A percentile compares a stretch with the other conserved stretches of the same genome.
These are phyloP conservation scores for Russula sp. DNA, from an alignment of 768 basidiomycete genomes.

Conservation along the genomic window DNA sequence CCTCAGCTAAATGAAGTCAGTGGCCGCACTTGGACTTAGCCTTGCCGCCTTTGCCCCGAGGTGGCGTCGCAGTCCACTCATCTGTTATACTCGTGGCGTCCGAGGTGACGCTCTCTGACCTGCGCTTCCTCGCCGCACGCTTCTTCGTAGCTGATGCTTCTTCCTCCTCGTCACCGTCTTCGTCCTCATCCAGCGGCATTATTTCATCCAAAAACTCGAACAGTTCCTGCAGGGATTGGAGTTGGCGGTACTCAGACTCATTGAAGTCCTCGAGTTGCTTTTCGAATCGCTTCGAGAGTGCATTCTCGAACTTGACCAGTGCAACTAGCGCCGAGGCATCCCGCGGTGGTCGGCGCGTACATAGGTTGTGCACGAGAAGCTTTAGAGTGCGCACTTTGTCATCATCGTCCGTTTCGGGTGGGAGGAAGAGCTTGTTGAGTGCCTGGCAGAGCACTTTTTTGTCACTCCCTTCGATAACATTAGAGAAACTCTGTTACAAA, in stretches of 20 bases:
- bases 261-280: slow-evolving; percentile 67
- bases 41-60: slow-evolving; percentile 40
- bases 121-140: slow-evolving; percentile 47
- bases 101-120: slow-evolving; percentile 59
- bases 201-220: slow-evolving; percentile 74
- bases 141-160: slow-evolving; percentile 39
- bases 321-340: slow-evolving; percentile 66
- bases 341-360: slow-evolving; percentile 54
- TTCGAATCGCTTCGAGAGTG: slow-evolving; percentile 68
- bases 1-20: background rate
- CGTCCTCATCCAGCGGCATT: slow-evolving; percentile 63
- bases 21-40: slow-evolving; percentile 34
- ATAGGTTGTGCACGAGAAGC: slow-evolving; percentile 58
- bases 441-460: slow-evolving; percentile 49
- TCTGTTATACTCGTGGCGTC: slow-evolving; percentile 41
- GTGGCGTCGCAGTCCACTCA: slow-evolving; percentile 29
- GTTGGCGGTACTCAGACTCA: slow-evolving; percentile 65
- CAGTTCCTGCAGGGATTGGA: slow-evolving; percentile 58
- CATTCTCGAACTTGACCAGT: slow-evolving; percentile 63
- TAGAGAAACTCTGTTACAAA: background rate
- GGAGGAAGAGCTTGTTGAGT: slow-evolving; percentile 56
- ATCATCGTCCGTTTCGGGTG: slow-evolving; percentile 61
- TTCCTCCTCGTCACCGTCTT: slow-evolving; percentile 41
- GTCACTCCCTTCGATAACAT: slow-evolving; percentile 41
- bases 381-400: slow-evolving; percentile 63